Evolutionary conservation across 768 basidiomycete genomes (phyloP).

Genomic region (Hygrophorus russula): DNA sequence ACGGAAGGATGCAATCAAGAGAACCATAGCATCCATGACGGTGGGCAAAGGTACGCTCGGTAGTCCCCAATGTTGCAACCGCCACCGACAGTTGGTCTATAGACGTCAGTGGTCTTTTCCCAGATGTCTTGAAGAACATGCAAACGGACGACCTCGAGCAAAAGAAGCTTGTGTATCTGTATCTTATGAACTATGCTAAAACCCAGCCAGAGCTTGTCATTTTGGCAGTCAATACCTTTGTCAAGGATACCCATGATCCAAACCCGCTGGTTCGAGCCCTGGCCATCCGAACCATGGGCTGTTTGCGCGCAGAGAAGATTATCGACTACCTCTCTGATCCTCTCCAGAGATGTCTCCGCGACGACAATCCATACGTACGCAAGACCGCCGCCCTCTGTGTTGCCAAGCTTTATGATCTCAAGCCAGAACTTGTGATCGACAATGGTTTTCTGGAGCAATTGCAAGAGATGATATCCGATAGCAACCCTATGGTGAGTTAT

Average conservation of each 20-base stretch:
- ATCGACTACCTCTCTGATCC: constrained; percentile 98
- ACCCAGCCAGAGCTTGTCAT: constrained; percentile 99
- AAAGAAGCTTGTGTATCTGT: constrained; percentile 99
- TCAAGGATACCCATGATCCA: constrained; percentile 92
- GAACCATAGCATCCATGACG: constrained; percentile 96
- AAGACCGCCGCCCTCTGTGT: constrained; percentile 97
- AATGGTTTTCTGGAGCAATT: constrained; percentile 87
- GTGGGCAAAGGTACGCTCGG: constrained; percentile 77
- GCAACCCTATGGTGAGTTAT: constrained; percentile 81
- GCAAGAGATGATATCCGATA: constrained; percentile 89
- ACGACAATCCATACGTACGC: constrained; percentile 97
- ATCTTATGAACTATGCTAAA: constrained; percentile 99
- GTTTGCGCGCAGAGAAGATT: constrained; percentile 95
- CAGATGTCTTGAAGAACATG: constrained; percentile 99
- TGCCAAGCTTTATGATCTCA: constrained; percentile 95
- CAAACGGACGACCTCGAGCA: constrained; percentile 99
- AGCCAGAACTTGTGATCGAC: constrained; percentile 89
- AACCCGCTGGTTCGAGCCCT: constrained; percentile 95
- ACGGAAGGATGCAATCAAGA: constrained; percentile 97
- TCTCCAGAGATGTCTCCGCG: constrained; percentile 79
- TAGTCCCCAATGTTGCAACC: too few relatives aligned
- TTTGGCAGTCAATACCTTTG: constrained; percentile 97
- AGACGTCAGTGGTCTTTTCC: constrained; percentile 93
- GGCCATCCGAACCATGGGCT: constrained; percentile 97
- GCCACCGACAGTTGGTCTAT: constrained; percentile 1